phyloP scores from a whole-genome alignment of 1,139 yeast species.

The Nakaseomyces bracarensis region DNA sequence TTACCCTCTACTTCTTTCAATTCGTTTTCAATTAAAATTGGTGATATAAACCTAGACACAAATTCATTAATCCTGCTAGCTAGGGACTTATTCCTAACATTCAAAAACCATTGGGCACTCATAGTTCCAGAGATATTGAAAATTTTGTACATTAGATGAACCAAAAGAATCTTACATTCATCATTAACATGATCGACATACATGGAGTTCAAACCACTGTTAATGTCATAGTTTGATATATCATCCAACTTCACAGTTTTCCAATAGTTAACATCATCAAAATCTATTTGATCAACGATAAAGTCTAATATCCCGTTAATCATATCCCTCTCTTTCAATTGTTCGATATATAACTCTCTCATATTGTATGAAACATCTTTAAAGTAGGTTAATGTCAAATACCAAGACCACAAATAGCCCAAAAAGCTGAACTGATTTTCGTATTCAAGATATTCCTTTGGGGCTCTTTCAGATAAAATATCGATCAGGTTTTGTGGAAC shows the following conservation, averaged over 20 bases:
- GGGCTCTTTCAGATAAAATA: constrained; percentile 13
- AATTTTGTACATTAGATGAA: constrained; percentile 50
- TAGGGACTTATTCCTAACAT: constrained; percentile 34
- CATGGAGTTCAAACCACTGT: constrained; percentile 19
- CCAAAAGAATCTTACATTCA: constrained; percentile 38
- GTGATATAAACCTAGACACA: constrained; percentile 55
- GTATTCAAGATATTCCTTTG: constrained; percentile 36
- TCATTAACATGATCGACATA: constrained; percentile 24
- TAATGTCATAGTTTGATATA: constrained; percentile 22
- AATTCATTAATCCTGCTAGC: constrained; percentile 55
- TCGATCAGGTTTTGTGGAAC: constrained; percentile 21
- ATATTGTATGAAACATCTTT: constrained; percentile 58
- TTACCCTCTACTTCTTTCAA: constrained; percentile 44
- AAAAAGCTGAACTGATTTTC: constrained; percentile 35
- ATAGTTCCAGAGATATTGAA: constrained; percentile 58
- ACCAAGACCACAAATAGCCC: constrained; percentile 65
- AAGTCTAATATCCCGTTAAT: constrained; percentile 43
- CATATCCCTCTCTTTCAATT: constrained; percentile 42
- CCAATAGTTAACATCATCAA: constrained; percentile 33
- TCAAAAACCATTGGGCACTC: constrained; percentile 65
- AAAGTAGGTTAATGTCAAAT: constrained; percentile 53
- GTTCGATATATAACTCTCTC: constrained; percentile 51
- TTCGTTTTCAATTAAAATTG: constrained; percentile 51
- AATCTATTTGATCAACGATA: constrained; percentile 40
- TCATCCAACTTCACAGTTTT: constrained; percentile 25